Base-by-base conservation (phyloP, 108 stramenopile species). In the Pseudonitzschia multiseries region DNA sequence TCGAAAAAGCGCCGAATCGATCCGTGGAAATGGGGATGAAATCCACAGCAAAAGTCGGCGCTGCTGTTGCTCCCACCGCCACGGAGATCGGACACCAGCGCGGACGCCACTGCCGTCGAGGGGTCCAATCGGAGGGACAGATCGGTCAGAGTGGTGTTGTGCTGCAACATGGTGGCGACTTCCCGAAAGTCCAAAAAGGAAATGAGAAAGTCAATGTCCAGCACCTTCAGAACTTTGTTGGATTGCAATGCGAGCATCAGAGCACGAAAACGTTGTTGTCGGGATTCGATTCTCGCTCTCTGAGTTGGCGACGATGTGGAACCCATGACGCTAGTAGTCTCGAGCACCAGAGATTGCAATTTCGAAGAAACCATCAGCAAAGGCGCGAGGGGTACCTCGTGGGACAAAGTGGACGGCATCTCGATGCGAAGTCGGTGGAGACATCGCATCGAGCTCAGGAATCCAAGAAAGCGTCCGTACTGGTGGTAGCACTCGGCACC, bases 191-290 rank as follows among this genome's bases (percentile, higher is more conserved):
- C 61, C 8, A 32, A 31, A 40, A 62, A 62, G 32, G 61, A 62
- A 4, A 62, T 31, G n/a, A 10, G 57, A 36, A 62, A 62, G 59
- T 68, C 57, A 36, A 52, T 57, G 42, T 72, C 43, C 12, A 72
- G 22, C 22, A 43, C 26, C 57, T 18, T 41, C 53, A 54, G 8
- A 28, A 62, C 36, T 62, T 43, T 1, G 33, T 72, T 70, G 29
- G 44, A 43, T 57, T 0, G 32, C n/a, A 70, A 31, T 31, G 41
- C 50, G 41, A 57, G 2, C 69, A 54, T 62, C 18, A 32, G 2
- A 6, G 31, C 32, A 29, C 27, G 13, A 40, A 62, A 62, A n/a
- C 36, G 33, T 8, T 29, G 61, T 26, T 21, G 61, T 20, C 33
- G 61, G 4, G 6, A 13, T 33, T 62, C 61, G 61, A 4, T n/a